Evolutionary conservation across 2,329 filamentous ascomycete genomes (phyloP).

Genomic region (Dothideomycetes sp.): DNA sequence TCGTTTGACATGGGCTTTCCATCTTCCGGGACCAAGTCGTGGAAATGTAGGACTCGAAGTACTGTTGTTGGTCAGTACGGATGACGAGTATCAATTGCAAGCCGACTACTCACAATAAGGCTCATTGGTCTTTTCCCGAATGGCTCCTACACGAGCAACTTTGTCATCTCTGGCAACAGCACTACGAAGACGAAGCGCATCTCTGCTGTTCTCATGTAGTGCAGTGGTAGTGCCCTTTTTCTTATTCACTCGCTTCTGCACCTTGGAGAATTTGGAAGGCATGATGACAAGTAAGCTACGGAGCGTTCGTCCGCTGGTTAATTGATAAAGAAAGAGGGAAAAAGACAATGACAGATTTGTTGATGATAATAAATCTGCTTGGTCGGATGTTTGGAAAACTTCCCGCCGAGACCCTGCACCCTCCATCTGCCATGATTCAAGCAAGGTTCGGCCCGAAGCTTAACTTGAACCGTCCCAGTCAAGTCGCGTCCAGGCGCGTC

Average conservation of each 20-base stretch:
- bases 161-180: constrained; percentile 75
- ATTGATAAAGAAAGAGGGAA: too few relatives aligned
- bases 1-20: constrained; percentile 40
- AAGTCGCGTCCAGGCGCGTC: too few relatives aligned
- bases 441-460: too few relatives aligned
- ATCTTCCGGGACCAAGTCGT: constrained; percentile 28
- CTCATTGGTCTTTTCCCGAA: constrained; percentile 62
- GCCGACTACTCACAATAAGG: constrained; percentile 60
- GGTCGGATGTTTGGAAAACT: too few relatives aligned
- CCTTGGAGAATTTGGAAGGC: constrained; percentile 65
- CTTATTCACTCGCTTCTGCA: constrained; percentile 80
- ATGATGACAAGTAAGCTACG: too few relatives aligned
- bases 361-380: too few relatives aligned
- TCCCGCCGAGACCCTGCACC: too few relatives aligned
- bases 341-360: too few relatives aligned
- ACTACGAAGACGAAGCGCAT: constrained; percentile 69
- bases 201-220: constrained; percentile 79
- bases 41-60: constrained; percentile 60
- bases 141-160: constrained; percentile 59
- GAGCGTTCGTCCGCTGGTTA: too few relatives aligned
- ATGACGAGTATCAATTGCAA: not conserved
- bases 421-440: too few relatives aligned
- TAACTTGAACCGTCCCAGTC: too few relatives aligned
- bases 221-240: constrained; percentile 66
- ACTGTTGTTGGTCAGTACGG: constrained; percentile 37